Evolutionary conservation across 108 stramenopile species (phyloP).

Genomic region (Phaeodactylum tricornutum): DNA sequence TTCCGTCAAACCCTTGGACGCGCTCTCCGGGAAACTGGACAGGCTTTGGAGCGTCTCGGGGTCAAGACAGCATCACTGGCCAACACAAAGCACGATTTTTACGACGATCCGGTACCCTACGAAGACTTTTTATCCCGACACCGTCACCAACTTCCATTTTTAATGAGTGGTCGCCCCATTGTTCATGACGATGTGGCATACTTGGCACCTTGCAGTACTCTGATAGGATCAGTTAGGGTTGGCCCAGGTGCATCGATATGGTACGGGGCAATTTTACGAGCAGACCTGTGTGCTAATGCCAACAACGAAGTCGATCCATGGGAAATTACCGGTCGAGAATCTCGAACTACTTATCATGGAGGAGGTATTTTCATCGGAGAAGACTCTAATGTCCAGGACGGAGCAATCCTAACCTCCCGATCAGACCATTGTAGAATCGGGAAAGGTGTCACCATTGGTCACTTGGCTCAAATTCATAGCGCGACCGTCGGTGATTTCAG

Average conservation of each 20-base stretch:
- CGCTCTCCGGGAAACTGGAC: slow-evolving; percentile 80
- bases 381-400: slow-evolving; percentile 81
- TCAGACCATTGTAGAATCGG: slow-evolving; percentile 60
- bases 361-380: slow-evolving; percentile 78
- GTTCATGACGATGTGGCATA: slow-evolving; percentile 58
- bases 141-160: slow-evolving; percentile 56
- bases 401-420: slow-evolving; percentile 56
- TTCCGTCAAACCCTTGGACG: slow-evolving; percentile 65
- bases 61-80: slow-evolving; percentile 46
- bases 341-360: slow-evolving; percentile 20
- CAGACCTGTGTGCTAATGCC: slow-evolving; percentile 62
- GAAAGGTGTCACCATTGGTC: slow-evolving; percentile 78
- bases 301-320: slow-evolving; percentile 7
- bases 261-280: slow-evolving; percentile 73
- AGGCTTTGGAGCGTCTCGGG: slow-evolving; percentile 72
- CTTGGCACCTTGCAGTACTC: slow-evolving; percentile 75
- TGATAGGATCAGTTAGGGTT: slow-evolving; percentile 72
- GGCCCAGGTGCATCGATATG: slow-evolving; percentile 61
- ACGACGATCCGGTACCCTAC: slow-evolving; percentile 63
- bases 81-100: slow-evolving; percentile 19
- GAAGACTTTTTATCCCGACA: slow-evolving; percentile 72
- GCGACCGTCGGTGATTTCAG: slow-evolving; percentile 68
- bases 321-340: slow-evolving; percentile 11
- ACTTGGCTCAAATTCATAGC: slow-evolving; percentile 73
- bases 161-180: slow-evolving; percentile 51